Conservation (phyloP, 1,284 basidiomycete species). For the Marasmius tenuissimus region DNA sequence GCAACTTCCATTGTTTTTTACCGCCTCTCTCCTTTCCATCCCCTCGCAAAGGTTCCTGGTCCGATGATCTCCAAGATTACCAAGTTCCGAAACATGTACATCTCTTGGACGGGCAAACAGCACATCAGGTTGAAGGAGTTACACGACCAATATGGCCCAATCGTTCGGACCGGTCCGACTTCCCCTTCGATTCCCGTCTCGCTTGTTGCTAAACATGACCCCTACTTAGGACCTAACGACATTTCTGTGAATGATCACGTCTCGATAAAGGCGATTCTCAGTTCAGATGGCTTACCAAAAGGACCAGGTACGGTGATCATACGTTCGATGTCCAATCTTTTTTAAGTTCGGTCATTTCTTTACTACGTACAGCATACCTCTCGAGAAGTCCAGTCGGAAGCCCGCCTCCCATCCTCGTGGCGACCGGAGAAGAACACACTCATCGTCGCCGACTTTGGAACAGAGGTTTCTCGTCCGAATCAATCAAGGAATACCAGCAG, state of each 20-base stretch:
- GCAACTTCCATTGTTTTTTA: conserved; percentile 35
- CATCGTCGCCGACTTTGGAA: no score
- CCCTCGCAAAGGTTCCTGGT: conserved; percentile 45
- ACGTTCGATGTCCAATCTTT: no score
- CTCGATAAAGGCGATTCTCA: no score
- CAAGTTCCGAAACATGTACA: conserved; percentile 33
- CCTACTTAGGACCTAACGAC: conserved; percentile 51
- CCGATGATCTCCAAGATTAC: conserved; percentile 36
- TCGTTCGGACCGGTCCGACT: conserved; percentile 40
- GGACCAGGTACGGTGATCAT: no score
- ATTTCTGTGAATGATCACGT: conserved; percentile 34
- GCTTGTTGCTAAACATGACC: not conserved
- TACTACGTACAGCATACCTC: no score
- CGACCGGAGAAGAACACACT: no score
- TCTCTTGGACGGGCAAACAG: conserved; percentile 33
- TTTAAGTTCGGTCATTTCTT: no score
- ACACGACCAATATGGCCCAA: conserved; percentile 42
- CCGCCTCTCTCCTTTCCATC: conserved; percentile 48
- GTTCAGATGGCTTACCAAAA: no score
- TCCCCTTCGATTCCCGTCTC: conserved; percentile 3
- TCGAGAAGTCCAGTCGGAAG: no score
- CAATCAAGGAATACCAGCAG: no score
- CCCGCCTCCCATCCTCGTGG: no score
- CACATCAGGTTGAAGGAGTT: conserved; percentile 31
- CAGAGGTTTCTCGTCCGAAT: no score